phyloP scores from a whole-genome alignment of 164 flowering plant genomes.

The Kalanchoe fedtschenkoi region DNA sequence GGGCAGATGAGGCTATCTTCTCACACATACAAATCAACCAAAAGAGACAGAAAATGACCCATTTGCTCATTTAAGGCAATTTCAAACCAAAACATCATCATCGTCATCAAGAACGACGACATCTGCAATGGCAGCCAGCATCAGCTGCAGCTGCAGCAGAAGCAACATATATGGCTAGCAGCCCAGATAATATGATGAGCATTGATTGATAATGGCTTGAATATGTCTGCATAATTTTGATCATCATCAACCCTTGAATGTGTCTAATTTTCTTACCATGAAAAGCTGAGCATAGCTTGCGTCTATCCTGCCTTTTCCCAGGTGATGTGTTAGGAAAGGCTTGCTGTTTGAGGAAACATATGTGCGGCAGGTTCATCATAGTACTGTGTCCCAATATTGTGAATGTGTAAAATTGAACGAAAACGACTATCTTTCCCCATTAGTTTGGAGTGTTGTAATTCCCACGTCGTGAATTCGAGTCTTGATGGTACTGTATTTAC shows the following conservation, averaged over 20 bases:
- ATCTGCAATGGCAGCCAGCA: background rate
- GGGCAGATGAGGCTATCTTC: background rate
- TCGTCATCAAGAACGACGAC: background rate
- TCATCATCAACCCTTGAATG: background rate
- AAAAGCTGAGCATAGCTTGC: background rate
- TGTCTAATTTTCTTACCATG: background rate
- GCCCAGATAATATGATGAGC: conserved; percentile 4
- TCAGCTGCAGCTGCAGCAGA: no score
- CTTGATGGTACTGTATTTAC: no score
- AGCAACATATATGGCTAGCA: no score
- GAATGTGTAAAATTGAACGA: background rate
- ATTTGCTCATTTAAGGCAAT: background rate
- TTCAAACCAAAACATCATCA: background rate
- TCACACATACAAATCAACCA: conserved; percentile 1
- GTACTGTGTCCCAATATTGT: background rate
- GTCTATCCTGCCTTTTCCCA: background rate
- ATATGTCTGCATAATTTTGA: no score
- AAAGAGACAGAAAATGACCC: conserved; percentile 3
- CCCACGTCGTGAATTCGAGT: no score
- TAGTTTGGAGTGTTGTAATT: no score
- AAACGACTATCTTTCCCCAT: no score
- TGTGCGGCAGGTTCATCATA: conserved; percentile 3
- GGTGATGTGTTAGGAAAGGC: background rate
- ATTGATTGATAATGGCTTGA: background rate
- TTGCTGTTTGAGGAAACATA: conserved; percentile 1